Conservation (phyloP, 78 protist genomes). For the Isochrysis galbana region DNA sequence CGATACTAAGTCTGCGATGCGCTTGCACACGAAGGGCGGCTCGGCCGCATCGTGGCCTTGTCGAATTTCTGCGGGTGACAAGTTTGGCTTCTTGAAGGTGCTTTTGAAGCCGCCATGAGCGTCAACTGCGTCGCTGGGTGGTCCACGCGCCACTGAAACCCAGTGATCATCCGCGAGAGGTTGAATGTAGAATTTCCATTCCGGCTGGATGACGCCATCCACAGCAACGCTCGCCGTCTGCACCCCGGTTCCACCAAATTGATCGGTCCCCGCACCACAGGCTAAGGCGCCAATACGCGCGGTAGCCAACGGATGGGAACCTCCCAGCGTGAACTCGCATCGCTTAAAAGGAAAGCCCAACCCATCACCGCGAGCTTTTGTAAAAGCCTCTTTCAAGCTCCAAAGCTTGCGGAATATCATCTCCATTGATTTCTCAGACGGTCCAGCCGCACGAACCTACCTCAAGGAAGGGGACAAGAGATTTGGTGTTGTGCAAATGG, state of each 20-base stretch:
- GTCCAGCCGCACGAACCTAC: background rate
- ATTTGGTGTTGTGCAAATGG: no score
- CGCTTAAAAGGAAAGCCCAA: background rate
- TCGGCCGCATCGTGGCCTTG: background rate
- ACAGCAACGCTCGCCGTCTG: background rate
- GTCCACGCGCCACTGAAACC: constrained; percentile 44
- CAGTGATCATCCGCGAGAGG: background rate
- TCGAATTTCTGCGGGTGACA: background rate
- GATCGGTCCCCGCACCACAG: no score
- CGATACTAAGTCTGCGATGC: background rate
- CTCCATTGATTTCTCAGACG: background rate
- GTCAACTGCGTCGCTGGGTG: background rate
- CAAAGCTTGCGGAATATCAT: background rate
- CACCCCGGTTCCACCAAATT: no score
- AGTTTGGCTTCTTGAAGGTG: background rate
- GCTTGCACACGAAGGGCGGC: background rate
- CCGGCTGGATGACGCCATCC: background rate
- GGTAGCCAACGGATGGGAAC: no score
- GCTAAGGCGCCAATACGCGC: no score
- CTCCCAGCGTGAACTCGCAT: background rate
- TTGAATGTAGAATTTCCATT: background rate
- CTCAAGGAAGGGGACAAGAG: no score
- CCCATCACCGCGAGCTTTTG: constrained; percentile 44
- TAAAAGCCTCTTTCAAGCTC: constrained; percentile 33
- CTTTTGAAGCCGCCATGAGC: background rate